Evolutionary conservation across 257 asterid genomes (phyloP).

Genomic region (Linderniella brevidens): DNA sequence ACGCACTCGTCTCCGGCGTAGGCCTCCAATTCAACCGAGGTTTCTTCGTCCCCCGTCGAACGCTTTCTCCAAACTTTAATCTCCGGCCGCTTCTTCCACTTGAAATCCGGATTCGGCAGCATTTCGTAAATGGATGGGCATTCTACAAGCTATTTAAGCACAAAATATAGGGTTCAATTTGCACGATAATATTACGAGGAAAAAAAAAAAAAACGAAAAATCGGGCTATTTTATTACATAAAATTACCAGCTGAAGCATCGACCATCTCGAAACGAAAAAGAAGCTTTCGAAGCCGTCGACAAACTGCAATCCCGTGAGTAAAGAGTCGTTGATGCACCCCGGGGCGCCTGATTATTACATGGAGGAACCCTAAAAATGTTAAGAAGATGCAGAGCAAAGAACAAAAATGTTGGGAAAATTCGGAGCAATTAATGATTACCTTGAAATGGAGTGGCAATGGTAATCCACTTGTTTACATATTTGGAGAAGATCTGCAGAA

Average conservation of each 20-base stretch:
- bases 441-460: constrained; percentile 83
- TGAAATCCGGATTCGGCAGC: not conserved
- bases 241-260: constrained; percentile 75
- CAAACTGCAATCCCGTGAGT: constrained; percentile 75
- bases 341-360: constrained; percentile 50
- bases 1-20: constrained; percentile 32
- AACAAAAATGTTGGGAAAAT: too few species aligned
- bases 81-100: constrained; percentile 6
- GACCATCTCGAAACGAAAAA: constrained; percentile 84
- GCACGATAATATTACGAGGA: not conserved
- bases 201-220: not conserved
- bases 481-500: constrained; percentile 50
- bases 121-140: constrained; percentile 3
- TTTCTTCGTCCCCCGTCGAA: constrained; percentile 31
- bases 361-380: not conserved
- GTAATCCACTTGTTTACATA: constrained; percentile 73
- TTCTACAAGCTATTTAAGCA: constrained; percentile 1
- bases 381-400: too few species aligned
- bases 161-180: not conserved
- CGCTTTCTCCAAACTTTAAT: constrained; percentile 42
- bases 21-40: constrained; percentile 30
- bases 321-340: constrained; percentile 69
- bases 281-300: constrained; percentile 72
- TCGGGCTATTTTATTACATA: not conserved
- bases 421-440: constrained; percentile 16